These are phyloP conservation scores for Lepiota brunneoincarnata DNA, from an alignment of 768 basidiomycete genomes.

Conservation along the genomic window DNA sequence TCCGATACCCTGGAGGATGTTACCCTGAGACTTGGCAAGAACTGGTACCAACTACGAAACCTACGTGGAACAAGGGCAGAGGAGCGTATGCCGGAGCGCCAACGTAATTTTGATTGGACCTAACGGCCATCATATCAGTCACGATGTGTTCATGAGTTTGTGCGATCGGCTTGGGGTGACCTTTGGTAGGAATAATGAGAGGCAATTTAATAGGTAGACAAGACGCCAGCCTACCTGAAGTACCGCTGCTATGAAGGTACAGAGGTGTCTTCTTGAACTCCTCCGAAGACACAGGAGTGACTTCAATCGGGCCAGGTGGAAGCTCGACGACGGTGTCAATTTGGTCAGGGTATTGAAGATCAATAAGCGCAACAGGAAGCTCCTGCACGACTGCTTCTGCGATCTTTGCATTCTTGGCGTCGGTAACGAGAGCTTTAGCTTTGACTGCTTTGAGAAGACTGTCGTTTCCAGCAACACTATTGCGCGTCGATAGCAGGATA, in stretches of 20 bases:
- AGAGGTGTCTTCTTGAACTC: constrained; percentile 5
- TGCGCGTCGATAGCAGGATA: constrained; percentile 6
- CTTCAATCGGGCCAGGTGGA: constrained; percentile 1
- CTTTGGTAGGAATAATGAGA: neutral
- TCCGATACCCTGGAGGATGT: constrained; percentile 13
- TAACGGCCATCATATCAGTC: neutral
- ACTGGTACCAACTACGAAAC: neutral
- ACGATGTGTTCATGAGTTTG: constrained; percentile 14
- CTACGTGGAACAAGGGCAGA: constrained; percentile 22
- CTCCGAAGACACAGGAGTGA: neutral
- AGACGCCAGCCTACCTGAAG: constrained; percentile 1
- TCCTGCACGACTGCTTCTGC: constrained; percentile 5
- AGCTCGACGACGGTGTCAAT: neutral
- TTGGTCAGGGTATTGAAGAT: neutral
- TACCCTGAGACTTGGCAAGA: neutral
- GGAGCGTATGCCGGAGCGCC: constrained; percentile 15
- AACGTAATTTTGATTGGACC: constrained; percentile 6
- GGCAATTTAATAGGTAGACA: neutral
- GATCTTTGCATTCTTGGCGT: neutral
- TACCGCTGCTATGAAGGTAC: constrained; percentile 13
- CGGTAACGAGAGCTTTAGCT: constrained; percentile 7
- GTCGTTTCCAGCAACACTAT: constrained; percentile 8
- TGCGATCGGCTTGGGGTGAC: constrained; percentile 21
- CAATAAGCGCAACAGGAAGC: neutral
- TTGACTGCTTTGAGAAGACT: constrained; percentile 7